Conservation (phyloP, 164 flowering plant genomes). For the Saururus chinensis region DNA sequence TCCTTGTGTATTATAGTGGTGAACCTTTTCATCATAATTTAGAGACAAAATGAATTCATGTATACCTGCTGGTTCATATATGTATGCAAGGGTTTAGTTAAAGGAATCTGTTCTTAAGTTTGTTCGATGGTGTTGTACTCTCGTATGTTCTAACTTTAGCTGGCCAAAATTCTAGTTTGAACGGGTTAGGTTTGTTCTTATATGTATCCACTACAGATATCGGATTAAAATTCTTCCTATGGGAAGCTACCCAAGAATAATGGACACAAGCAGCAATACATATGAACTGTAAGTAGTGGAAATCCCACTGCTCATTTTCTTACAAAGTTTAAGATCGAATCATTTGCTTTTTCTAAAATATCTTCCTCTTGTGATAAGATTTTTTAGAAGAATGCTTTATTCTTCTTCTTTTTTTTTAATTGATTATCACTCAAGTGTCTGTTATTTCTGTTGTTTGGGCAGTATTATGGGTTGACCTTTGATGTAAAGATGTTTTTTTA, state of each 20-base stretch:
- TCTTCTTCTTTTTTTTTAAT: too few relatives aligned
- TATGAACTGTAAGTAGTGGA: slow-evolving; percentile 77
- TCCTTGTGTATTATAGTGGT: too few relatives aligned
- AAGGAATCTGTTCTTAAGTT: background rate
- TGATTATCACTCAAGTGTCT: too few relatives aligned
- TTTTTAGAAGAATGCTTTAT: background rate
- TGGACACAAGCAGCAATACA: slow-evolving; percentile 71
- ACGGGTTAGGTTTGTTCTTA: slow-evolving; percentile 16
- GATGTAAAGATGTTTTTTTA: slow-evolving; percentile 2
- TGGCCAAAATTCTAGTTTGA: too few relatives aligned
- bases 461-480: too few relatives aligned
- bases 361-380: background rate
- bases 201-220: slow-evolving; percentile 42
- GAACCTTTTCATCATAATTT: background rate
- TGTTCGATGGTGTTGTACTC: background rate
- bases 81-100: background rate
- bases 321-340: background rate
- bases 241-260: slow-evolving; percentile 97
- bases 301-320: background rate
- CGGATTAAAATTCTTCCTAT: slow-evolving; percentile 85
- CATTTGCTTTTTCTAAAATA: background rate
- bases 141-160: background rate
- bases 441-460: too few relatives aligned
- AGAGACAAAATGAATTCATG: background rate
- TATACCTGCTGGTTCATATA: background rate